A percentile compares a stretch with the other conserved stretches of the same genome.
Evolutionary conservation across 2,329 filamentous ascomycete species (phyloP).

Genomic region (Beauveria rudraprayagi): DNA sequence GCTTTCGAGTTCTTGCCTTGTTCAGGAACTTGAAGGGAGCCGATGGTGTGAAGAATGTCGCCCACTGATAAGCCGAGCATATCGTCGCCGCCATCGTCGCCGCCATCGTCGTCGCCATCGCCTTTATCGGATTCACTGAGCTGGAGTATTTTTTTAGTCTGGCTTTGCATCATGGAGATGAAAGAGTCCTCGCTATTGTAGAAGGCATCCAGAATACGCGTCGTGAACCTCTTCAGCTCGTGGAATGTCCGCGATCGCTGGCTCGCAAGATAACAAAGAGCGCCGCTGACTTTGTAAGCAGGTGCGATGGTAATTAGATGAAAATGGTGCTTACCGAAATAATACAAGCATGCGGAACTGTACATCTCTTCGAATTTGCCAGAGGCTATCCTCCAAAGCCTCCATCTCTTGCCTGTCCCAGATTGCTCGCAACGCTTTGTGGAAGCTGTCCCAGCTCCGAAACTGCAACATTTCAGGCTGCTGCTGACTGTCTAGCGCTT

Average conservation of each 20-base stretch:
- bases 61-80: neutral
- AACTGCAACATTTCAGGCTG: constrained; percentile 2
- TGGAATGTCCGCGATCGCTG: neutral
- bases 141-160: neutral
- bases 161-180: neutral
- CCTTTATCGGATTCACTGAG: neutral
- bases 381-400: neutral
- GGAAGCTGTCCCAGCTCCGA: neutral
- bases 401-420: neutral
- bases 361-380: neutral
- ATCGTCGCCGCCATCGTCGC: neutral
- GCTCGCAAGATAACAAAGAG: neutral
- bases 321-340: neutral
- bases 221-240: neutral
- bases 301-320: neutral
- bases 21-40: neutral
- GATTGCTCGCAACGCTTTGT: neutral
- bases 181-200: neutral
- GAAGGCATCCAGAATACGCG: neutral
- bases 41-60: neutral
- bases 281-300: neutral
- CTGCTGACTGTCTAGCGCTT: neutral
- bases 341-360: neutral
- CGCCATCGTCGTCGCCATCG: neutral
- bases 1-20: neutral